Evolutionary conservation across 768 basidiomycete species (phyloP).

Genomic region (Suillus occidentalis): DNA sequence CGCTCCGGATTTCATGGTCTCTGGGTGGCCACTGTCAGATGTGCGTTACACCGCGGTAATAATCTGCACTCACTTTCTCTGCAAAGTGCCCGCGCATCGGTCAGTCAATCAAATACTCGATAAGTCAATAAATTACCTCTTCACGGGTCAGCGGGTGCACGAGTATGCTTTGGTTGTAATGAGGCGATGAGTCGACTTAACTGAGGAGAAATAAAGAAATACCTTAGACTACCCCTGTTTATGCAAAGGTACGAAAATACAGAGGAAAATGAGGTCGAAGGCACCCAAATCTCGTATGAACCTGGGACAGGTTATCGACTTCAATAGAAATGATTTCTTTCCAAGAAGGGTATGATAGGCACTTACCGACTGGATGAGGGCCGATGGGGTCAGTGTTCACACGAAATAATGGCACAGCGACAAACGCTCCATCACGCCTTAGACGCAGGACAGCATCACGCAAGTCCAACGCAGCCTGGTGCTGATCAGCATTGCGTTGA

Average conservation of each 20-base stretch:
- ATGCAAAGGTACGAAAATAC: slow-evolving; percentile 77
- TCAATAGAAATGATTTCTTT: background rate
- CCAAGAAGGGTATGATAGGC: background rate
- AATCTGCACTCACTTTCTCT: slow-evolving; percentile 50
- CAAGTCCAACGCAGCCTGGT: slow-evolving; percentile 63
- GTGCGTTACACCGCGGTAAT: background rate
- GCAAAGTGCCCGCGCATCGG: slow-evolving; percentile 9
- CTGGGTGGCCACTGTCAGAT: slow-evolving; percentile 32
- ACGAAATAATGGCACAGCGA: slow-evolving; percentile 73
- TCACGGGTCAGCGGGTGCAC: slow-evolving; percentile 76
- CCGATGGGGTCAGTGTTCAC: slow-evolving; percentile 71
- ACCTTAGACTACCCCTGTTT: slow-evolving; percentile 72
- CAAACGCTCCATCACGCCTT: slow-evolving; percentile 73
- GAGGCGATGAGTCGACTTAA: background rate
- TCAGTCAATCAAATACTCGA: background rate
- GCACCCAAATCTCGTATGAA: slow-evolving; percentile 82
- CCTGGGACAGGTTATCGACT: slow-evolving; percentile 38
- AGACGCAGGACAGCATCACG: slow-evolving; percentile 71
- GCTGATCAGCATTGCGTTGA: slow-evolving; percentile 61
- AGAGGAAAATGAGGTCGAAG: slow-evolving; percentile 67
- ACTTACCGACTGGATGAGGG: slow-evolving; percentile 73
- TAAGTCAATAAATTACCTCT: slow-evolving; percentile 40
- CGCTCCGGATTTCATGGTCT: slow-evolving; percentile 67
- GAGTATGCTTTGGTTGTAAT: slow-evolving; percentile 49
- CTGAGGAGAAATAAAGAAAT: background rate